Conservation (phyloP, 768 basidiomycete species). For the Naematelia aurantialba region DNA sequence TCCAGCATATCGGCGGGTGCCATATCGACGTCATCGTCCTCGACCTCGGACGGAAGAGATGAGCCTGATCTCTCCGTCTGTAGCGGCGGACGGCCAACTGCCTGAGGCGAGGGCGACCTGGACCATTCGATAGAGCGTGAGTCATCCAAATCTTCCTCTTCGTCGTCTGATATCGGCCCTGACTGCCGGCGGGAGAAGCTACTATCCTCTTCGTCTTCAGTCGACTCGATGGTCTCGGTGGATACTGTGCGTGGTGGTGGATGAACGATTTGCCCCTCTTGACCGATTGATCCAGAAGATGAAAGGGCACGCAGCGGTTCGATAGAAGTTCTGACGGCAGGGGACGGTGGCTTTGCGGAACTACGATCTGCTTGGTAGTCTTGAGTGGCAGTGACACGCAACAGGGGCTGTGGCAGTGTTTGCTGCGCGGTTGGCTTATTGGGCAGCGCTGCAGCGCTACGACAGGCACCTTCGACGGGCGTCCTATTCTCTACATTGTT, state of each 20-base stretch:
- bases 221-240: conserved; percentile 15
- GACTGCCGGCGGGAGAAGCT: background rate
- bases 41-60: conserved; percentile 61
- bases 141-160: conserved; percentile 35
- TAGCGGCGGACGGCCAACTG: conserved; percentile 31
- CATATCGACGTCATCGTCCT: conserved; percentile 73
- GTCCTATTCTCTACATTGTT: too few relatives aligned
- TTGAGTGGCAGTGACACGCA: too few relatives aligned
- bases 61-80: conserved; percentile 48
- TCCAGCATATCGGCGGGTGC: conserved; percentile 60
- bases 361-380: too few relatives aligned
- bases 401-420: too few relatives aligned
- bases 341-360: too few relatives aligned
- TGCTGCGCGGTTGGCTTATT: too few relatives aligned
- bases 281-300: too few relatives aligned
- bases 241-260: conserved; percentile 7
- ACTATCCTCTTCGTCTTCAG: conserved; percentile 16
- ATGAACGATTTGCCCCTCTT: conserved; percentile 31
- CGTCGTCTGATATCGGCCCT: conserved; percentile 13
- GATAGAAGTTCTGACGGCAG: too few relatives aligned
- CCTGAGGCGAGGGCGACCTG: conserved; percentile 50
- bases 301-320: too few relatives aligned
- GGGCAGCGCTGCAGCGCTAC: too few relatives aligned
- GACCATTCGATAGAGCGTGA: conserved; percentile 51
- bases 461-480: too few relatives aligned